phyloP scores from a whole-genome alignment of 306 rosid genomes.

The Ziziphus jujuba region DNA sequence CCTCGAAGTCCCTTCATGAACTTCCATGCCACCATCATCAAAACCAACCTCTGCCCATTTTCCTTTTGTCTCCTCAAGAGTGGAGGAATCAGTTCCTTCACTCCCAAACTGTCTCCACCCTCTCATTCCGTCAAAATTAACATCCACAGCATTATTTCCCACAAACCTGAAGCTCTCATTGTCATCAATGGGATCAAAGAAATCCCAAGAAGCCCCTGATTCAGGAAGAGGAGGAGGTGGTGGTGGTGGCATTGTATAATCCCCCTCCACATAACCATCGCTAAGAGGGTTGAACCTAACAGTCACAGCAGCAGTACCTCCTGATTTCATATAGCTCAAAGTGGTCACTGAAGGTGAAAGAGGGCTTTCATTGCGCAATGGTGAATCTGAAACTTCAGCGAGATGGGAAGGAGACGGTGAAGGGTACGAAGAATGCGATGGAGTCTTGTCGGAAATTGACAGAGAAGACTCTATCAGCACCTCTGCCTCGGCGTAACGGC shows the following conservation, averaged over 20 bases:
- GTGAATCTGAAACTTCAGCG: constrained; percentile 69
- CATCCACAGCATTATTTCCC: constrained; percentile 45
- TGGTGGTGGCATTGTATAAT: constrained; percentile 56
- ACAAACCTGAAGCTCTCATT: constrained; percentile 70
- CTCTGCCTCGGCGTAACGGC: constrained; percentile 85
- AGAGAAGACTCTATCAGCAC: constrained; percentile 73
- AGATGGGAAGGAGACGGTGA: constrained; percentile 74
- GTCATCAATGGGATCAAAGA: constrained; percentile 70
- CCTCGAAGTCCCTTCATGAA: constrained; percentile 23
- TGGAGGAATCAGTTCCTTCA: constrained; percentile 22
- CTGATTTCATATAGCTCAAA: constrained; percentile 69
- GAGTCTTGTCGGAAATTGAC: constrained; percentile 83
- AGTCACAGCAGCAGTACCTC: constrained; percentile 52
- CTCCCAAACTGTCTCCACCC: constrained; percentile 38
- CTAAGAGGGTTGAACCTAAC: constrained; percentile 46
- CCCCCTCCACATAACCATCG: constrained; percentile 51
- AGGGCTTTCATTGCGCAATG: constrained; percentile 56
- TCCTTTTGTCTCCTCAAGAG: constrained; percentile 1
- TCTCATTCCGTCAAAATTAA: constrained; percentile 33
- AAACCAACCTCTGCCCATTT: constrained; percentile 32
- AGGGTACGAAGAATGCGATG: constrained; percentile 82
- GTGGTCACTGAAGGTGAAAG: constrained; percentile 45
- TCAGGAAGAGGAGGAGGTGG: constrained; percentile 68
- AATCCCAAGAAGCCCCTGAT: constrained; percentile 82
- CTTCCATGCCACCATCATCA: constrained; percentile 16